A percentile compares a stretch with the other conserved stretches of the same genome.
Evolutionary conservation across 176 grass and related monocot genomes (phyloP).

Genomic region (Oryza officinalis): DNA sequence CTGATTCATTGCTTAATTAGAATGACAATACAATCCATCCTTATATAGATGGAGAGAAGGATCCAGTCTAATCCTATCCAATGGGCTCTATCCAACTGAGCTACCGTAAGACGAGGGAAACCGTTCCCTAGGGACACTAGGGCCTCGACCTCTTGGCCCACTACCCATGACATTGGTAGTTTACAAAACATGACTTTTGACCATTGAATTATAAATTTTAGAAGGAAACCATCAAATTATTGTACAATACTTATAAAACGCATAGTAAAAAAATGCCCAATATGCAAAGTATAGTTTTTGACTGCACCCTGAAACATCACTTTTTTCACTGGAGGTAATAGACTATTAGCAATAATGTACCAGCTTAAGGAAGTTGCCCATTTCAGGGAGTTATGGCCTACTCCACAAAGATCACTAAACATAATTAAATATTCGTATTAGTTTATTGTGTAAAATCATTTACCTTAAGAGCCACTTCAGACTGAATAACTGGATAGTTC

Average conservation of each 20-base stretch:
- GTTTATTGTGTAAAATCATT: conserved; percentile 18
- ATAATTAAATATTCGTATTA: conserved; percentile 8
- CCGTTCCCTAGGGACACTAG: no score
- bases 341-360: not conserved
- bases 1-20: no score
- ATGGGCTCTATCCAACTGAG: no score
- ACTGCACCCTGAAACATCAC: not conserved
- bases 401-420: conserved; percentile 10
- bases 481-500: conserved; percentile 59
- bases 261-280: no score
- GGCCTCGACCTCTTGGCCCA: no score
- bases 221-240: no score
- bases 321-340: not conserved
- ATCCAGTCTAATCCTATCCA: no score
- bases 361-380: not conserved
- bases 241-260: no score
- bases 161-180: not conserved
- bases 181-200: not conserved
- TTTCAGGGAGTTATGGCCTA: not conserved
- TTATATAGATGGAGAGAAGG: no score
- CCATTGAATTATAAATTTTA: not conserved
- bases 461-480: conserved; percentile 87
- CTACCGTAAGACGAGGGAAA: no score
- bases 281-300: no score
- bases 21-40: no score